phyloP scores from a whole-genome alignment of 106 monocot genomes.

The Gastrodia elata region DNA sequence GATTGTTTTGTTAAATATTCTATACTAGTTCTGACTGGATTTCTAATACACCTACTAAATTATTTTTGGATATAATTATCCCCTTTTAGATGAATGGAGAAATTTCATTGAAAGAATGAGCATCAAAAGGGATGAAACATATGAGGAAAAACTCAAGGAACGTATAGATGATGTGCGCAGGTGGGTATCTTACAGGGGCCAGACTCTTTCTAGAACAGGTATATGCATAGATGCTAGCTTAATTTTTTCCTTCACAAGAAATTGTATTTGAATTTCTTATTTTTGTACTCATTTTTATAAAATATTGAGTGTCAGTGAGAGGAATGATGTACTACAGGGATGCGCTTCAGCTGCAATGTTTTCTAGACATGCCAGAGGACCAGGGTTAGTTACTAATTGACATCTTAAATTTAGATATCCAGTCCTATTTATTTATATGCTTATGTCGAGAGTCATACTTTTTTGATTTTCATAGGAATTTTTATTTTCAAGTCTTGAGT shows the following conservation, averaged over 20 bases:
- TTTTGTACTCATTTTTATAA: neutral
- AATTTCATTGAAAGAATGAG: constrained; percentile 58
- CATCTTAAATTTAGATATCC: neutral
- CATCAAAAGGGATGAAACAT: constrained; percentile 15
- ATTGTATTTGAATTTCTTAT: neutral
- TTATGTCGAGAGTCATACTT: neutral
- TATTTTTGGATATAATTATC: neutral
- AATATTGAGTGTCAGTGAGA: constrained; percentile 56
- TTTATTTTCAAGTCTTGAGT: neutral
- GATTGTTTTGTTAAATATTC: too few species aligned
- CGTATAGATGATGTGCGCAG: constrained; percentile 35
- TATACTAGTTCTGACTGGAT: too few species aligned
- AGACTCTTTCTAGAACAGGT: constrained; percentile 90
- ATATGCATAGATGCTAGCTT: constrained; percentile 6
- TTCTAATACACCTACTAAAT: neutral
- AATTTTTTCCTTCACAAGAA: neutral
- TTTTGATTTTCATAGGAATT: neutral
- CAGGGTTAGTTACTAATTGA: constrained; percentile 36
- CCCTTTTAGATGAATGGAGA: constrained; percentile 69
- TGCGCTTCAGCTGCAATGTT: constrained; percentile 66
- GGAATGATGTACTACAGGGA: constrained; percentile 96
- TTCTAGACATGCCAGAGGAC: constrained; percentile 63
- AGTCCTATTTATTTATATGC: neutral
- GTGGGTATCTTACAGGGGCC: constrained; percentile 89
- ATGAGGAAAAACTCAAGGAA: constrained; percentile 27